Base-by-base conservation (phyloP, 352 stramenopile genomes). In the Globisporangium barbulae region DNA sequence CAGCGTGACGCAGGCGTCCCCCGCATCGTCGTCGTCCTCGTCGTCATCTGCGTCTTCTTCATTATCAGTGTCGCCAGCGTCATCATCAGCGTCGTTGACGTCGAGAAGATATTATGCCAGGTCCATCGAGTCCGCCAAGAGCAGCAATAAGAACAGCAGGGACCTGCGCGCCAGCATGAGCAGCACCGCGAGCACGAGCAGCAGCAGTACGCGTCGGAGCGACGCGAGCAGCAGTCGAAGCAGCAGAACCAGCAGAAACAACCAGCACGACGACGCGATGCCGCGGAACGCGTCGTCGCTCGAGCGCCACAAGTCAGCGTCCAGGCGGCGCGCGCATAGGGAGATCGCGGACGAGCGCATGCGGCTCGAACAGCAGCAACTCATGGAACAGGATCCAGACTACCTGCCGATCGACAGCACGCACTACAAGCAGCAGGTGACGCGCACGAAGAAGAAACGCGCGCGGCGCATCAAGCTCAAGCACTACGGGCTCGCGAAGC, bases 391-490 rank as follows among this genome's bases (percentile, higher is more conserved):
- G 21, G 64, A 65, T 44, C 67, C 54, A 12, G 64, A 74, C 42
- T 69, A 69, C 53, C 21, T 68, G 37, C 63, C 59, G 22, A 67
- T 67, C 54, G 58, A 70, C 55, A 64, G 55, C 33, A 55, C 49
- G 45, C 55, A 64, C 28, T 68, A 64, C 56, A 68, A 64, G 19
- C 63, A 9, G 2, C 47, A 49, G 30, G 63, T 48, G 5, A 39
- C 28, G 10, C 45, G 47, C n/a, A 63, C 53, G 17, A 68, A 69
- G 49, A 72, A 68, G 53, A 59, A 61, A 33, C 57, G 64, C 33
- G 53, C 58, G 41, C 64, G 33, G 13, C 59, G 64, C 25, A 64
- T 65, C 44, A 65, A 68, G 28, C 65, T 68, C 59, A 71, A 71
- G 53, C 60, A 68, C 53, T 68, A 61, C 25, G 45, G 65, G 2